Percentiles rank a stretch among this genome's conserved stretches.
phyloP scores from a whole-genome alignment of 2,329 filamentous ascomycete genomes.

The Paecilomyces dactylethromorphus region DNA sequence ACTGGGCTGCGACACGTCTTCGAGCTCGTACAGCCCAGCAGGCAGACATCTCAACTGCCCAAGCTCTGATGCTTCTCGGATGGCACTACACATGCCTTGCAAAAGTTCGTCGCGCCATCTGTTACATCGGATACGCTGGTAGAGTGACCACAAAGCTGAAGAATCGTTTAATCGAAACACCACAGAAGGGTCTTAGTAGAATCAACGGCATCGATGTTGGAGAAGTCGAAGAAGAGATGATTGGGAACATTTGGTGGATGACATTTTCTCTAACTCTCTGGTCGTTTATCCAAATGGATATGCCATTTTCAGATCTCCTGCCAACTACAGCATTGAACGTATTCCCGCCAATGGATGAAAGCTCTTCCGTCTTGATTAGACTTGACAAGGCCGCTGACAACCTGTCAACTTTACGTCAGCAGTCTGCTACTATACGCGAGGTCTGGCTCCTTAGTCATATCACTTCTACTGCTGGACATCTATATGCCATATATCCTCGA shows the following conservation, averaged over 20 bases:
- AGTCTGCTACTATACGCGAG: constrained; percentile 9
- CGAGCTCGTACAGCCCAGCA: constrained; percentile 14
- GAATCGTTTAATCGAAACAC: constrained; percentile 16
- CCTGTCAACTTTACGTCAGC: constrained; percentile 11
- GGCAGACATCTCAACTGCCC: constrained; percentile 16
- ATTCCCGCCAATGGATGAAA: constrained; percentile 15
- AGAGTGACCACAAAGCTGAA: constrained; percentile 25
- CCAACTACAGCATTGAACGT: constrained; percentile 5
- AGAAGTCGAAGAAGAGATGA: constrained; percentile 35
- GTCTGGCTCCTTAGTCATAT: constrained; percentile 14
- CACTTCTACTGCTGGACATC: constrained; percentile 11
- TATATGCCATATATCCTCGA: constrained; percentile 10
- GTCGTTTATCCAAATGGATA: constrained; percentile 31
- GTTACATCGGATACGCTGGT: constrained; percentile 29
- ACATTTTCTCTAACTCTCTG: constrained; percentile 34
- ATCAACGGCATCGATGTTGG: constrained; percentile 38
- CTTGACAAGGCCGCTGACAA: constrained; percentile 13
- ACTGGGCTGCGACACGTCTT: constrained; percentile 29
- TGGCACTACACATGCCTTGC: constrained; percentile 30
- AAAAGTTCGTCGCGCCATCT: constrained; percentile 28
- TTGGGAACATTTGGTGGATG: constrained; percentile 36
- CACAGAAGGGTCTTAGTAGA: constrained; percentile 20
- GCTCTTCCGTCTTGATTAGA: constrained; percentile 9
- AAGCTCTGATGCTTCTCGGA: constrained; percentile 29
- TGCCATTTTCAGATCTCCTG: constrained; percentile 10